A percentile compares a stretch with the other conserved stretches of the same genome.
Conservation (phyloP, 164 flowering plant species). For the Magnolia officinalis region DNA sequence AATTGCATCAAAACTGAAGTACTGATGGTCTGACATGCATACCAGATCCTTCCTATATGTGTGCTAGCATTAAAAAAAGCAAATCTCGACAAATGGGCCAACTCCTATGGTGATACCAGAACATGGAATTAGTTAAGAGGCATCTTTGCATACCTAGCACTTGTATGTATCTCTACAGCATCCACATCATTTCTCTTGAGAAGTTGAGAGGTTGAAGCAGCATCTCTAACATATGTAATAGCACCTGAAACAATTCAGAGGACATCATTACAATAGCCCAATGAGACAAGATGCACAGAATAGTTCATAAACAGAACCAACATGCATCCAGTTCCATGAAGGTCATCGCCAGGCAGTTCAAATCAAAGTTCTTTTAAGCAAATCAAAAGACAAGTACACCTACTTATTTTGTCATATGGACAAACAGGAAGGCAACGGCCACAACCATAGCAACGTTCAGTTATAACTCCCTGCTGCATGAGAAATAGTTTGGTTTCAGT, state of each 20-base stretch:
- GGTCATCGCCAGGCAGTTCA: background rate
- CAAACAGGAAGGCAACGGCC: slow-evolving; percentile 85
- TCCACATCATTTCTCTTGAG: slow-evolving; percentile 57
- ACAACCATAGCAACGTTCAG: slow-evolving; percentile 89
- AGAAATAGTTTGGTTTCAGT: background rate
- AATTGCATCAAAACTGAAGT: background rate
- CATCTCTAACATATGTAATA: slow-evolving; percentile 58
- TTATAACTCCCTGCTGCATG: slow-evolving; percentile 61
- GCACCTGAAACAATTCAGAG: slow-evolving; percentile 32
- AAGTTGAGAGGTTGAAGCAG: slow-evolving; percentile 53
- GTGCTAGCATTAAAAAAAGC: background rate
- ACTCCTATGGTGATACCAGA: background rate
- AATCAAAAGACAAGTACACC: slow-evolving; percentile 3
- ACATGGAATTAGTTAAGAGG: background rate
- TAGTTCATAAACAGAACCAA: background rate
- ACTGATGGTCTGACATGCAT: background rate
- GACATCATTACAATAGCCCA: background rate
- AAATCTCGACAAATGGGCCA: background rate
- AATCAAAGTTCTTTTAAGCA: background rate
- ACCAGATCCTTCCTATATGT: background rate
- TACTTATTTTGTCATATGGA: slow-evolving; percentile 84
- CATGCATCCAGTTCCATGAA: background rate
- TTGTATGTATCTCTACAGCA: slow-evolving; percentile 83
- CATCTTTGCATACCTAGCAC: slow-evolving; percentile 54
- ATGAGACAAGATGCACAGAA: background rate